phyloP scores from a whole-genome alignment of 805 yeast species.

The Nakazawaea wickerhamii region DNA sequence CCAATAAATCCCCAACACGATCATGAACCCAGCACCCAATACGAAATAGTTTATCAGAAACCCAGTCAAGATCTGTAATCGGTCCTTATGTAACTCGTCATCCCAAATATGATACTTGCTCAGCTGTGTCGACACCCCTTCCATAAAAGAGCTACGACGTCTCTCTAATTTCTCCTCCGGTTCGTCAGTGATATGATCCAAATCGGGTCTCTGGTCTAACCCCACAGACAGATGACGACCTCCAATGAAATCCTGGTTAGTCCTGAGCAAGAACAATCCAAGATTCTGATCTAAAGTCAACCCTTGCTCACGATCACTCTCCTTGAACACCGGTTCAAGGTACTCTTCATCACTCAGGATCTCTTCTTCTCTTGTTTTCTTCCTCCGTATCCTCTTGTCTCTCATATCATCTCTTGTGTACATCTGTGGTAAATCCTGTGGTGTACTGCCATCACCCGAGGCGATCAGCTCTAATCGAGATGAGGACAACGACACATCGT shows the following conservation, averaged over 20 bases:
- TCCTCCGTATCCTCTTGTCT: not conserved
- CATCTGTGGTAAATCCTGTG: conserved; percentile 1
- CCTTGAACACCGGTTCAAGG: conserved; percentile 1
- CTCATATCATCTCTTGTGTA: not conserved
- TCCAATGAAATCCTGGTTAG: conserved; percentile 1
- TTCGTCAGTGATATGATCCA: not conserved
- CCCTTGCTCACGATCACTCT: conserved; percentile 1
- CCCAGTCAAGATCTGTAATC: not conserved
- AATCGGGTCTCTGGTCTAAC: not conserved
- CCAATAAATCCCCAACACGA: conserved; percentile 44
- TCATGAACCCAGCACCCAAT: conserved; percentile 3
- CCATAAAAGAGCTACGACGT: not conserved
- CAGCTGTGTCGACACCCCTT: conserved; percentile 4
- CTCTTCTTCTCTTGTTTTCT: conserved; percentile 4
- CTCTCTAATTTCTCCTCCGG: not conserved
- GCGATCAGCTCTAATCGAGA: not conserved
- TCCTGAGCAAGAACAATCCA: conserved; percentile 1
- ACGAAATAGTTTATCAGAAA: conserved; percentile 5
- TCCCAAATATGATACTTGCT: conserved; percentile 10
- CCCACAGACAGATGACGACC: conserved; percentile 11
- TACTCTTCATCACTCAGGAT: conserved; percentile 9
- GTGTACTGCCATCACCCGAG: not conserved
- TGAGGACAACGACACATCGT: conserved; percentile 1
- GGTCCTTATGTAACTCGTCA: conserved; percentile 5
- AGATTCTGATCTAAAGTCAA: conserved; percentile 8